Percentiles rank a stretch among this genome's conserved stretches.
Conservation (phyloP, 208 protist species). For the Acanthamoeba sp. region DNA sequence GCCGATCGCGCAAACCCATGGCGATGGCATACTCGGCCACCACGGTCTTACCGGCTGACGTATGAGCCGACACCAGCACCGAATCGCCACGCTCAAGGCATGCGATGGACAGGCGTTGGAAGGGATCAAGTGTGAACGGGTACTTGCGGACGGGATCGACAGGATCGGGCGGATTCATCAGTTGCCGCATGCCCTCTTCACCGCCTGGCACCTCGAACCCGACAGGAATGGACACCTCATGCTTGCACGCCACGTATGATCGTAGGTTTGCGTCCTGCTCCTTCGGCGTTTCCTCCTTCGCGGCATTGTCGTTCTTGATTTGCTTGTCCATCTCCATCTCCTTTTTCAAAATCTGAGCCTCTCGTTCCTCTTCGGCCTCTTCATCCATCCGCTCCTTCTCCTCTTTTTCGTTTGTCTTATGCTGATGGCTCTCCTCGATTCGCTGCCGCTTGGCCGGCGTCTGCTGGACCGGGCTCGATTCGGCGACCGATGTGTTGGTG, state of each 20-base stretch:
- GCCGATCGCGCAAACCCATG: slow-evolving; percentile 97
- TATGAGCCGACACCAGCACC: slow-evolving; percentile 99
- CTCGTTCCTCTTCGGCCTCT: not conserved
- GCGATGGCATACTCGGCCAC: slow-evolving; percentile 99
- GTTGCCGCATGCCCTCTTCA: slow-evolving; percentile 38
- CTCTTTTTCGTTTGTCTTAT: not conserved
- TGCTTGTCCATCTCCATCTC: slow-evolving; percentile 16
- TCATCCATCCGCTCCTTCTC: not conserved
- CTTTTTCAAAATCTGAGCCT: not conserved
- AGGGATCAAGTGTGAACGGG: slow-evolving; percentile 66
- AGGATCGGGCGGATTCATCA: slow-evolving; percentile 45
- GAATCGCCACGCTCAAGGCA: slow-evolving; percentile 97
- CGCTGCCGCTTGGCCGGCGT: not conserved
- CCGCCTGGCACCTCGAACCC: not conserved
- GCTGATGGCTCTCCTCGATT: not conserved
- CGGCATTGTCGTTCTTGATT: not conserved
- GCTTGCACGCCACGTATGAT: slow-evolving; percentile 61
- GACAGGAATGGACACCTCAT: slow-evolving; percentile 36
- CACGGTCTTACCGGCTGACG: slow-evolving; percentile 99
- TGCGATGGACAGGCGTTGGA: slow-evolving; percentile 85
- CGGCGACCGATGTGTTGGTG: not conserved
- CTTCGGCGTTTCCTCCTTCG: not conserved
- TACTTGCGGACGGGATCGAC: slow-evolving; percentile 44
- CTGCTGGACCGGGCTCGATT: not conserved
- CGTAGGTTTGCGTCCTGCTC: not conserved